Evolutionary conservation across 441 rosid species (phyloP).

Genomic region (Populus hybrid): DNA sequence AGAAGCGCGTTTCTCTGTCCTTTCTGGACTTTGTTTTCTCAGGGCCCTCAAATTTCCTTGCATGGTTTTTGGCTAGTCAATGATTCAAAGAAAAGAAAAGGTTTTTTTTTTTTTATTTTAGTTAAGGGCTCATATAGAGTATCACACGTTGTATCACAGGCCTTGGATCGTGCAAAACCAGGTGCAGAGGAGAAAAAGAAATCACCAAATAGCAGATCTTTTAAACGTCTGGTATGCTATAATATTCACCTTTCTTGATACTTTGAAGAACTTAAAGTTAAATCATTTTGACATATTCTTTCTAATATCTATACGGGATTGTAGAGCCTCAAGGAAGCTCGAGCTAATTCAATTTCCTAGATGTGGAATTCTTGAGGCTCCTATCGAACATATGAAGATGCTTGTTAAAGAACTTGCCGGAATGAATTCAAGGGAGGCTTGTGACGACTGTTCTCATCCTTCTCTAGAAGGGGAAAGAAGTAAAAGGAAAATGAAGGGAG

Average conservation of each 20-base stretch:
- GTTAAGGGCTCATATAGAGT: not conserved
- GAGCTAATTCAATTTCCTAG: constrained; percentile 44
- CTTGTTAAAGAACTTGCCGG: not conserved
- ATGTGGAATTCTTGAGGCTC: not conserved
- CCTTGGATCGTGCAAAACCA: constrained; percentile 87
- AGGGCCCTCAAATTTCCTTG: not conserved
- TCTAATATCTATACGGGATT: constrained; percentile 5
- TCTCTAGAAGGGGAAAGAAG: not conserved
- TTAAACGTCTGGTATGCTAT: constrained; percentile 75
- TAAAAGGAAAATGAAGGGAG: not conserved
- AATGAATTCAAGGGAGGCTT: not conserved
- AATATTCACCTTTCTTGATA: not conserved
- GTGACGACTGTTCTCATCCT: constrained; percentile 6
- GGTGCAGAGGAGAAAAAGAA: constrained; percentile 51
- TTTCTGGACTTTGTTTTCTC: not conserved
- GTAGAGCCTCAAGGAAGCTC: constrained; percentile 61
- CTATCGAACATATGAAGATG: not conserved
- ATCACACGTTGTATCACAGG: constrained; percentile 38
- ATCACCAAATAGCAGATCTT: constrained; percentile 62
- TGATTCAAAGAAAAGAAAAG: not conserved
- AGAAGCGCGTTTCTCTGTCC: not conserved
- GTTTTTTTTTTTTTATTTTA: no score
- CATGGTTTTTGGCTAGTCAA: not conserved
- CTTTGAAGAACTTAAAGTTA: not conserved
- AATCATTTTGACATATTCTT: not conserved